Conservation (phyloP, 73 alveolate species). For the Paramecium sonneborni region DNA sequence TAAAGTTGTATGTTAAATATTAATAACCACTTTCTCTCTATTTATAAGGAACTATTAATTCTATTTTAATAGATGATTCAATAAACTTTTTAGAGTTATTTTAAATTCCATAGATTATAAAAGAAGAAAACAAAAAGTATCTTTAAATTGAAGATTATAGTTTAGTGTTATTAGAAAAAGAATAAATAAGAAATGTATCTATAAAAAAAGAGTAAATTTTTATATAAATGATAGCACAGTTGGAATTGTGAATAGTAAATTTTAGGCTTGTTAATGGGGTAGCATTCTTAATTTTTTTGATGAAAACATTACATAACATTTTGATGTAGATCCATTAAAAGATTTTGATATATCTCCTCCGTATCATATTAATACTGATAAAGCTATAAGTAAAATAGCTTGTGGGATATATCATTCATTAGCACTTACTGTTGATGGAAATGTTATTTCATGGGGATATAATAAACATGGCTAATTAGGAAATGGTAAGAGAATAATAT, state of each 20-base stretch:
- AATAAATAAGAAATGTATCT: no score
- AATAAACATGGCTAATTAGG: conserved; percentile 61
- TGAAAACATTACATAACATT: neutral
- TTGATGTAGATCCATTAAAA: neutral
- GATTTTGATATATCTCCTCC: neutral
- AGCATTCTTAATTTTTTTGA: neutral
- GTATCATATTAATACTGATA: neutral
- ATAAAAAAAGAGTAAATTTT: neutral
- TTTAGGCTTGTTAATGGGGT: conserved; percentile 53
- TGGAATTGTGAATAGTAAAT: neutral
- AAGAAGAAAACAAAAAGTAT: no score
- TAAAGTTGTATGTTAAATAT: neutral
- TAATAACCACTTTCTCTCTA: neutral
- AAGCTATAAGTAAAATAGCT: neutral
- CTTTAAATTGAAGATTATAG: no score
- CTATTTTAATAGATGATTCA: neutral
- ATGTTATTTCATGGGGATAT: conserved; percentile 52
- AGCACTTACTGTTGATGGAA: conserved; percentile 61
- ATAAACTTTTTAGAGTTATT: no score
- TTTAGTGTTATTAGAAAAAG: no score
- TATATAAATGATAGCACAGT: neutral
- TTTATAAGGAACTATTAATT: neutral
- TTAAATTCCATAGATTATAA: no score
- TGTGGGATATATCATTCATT: conserved; percentile 33
- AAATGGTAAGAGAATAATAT: neutral